phyloP scores from a whole-genome alignment of 306 rosid species.

The Abrus pulchellus region DNA sequence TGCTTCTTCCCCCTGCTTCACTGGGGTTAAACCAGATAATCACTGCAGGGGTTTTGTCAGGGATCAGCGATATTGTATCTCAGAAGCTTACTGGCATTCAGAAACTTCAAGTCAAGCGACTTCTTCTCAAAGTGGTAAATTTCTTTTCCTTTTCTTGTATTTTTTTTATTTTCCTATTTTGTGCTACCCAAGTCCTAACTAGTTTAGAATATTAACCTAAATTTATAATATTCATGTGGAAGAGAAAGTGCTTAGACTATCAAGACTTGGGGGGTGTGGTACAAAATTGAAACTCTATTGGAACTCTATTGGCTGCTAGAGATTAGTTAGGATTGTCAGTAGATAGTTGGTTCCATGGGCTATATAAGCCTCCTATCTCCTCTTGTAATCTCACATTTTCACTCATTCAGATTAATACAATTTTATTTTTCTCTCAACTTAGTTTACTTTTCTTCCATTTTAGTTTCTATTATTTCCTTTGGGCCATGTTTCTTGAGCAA shows the following conservation, averaged over 20 bases:
- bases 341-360: no score
- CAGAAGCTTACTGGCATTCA: slow-evolving; percentile 95
- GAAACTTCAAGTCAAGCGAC: slow-evolving; percentile 76
- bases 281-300: slow-evolving; percentile 22
- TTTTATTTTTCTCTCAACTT: no score
- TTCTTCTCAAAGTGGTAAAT: slow-evolving; percentile 84
- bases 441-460: no score
- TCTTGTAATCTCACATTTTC: no score
- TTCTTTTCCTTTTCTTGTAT: slow-evolving; percentile 3
- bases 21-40: slow-evolving; percentile 62
- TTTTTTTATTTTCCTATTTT: not conserved
- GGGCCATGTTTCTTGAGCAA: not conserved
- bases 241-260: slow-evolving; percentile 2
- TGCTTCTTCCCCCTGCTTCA: not conserved
- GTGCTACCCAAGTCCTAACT: not conserved
- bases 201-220: not conserved
- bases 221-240: slow-evolving; percentile 10
- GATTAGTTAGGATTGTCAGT: no score
- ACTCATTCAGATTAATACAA: no score
- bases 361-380: no score
- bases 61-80: slow-evolving; percentile 79
- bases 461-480: no score
- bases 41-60: slow-evolving; percentile 87
- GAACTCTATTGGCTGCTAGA: no score
- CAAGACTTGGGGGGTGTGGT: not conserved